Conservation (phyloP, 805 yeast genomes). For the Zygoascus bituminiphila region DNA sequence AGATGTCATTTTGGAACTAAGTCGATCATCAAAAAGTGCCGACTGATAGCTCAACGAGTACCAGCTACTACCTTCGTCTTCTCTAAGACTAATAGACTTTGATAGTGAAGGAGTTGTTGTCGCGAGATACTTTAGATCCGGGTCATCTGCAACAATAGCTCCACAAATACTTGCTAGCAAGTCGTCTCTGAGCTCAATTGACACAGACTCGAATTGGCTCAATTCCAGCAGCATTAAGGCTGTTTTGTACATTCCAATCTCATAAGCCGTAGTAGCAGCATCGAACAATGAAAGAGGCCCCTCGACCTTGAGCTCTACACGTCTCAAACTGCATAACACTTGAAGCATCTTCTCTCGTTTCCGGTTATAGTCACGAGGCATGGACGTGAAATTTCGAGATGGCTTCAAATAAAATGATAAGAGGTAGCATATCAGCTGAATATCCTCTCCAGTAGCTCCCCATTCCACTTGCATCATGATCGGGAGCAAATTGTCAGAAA, state of each 20-base stretch:
- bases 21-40: constrained; percentile 41
- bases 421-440: background rate
- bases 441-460: background rate
- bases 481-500: background rate
- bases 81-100: constrained; percentile 17
- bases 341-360: background rate
- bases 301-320: background rate
- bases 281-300: background rate
- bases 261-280: constrained; percentile 20
- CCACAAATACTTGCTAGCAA: constrained; percentile 35
- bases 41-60: constrained; percentile 45
- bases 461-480: constrained; percentile 1
- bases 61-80: constrained; percentile 32
- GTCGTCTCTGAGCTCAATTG: background rate
- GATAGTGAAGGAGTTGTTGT: constrained; percentile 50
- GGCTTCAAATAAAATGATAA: background rate
- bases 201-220: constrained; percentile 6
- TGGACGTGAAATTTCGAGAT: background rate
- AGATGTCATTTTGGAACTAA: background rate
- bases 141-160: constrained; percentile 40
- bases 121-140: constrained; percentile 57
- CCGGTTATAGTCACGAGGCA: background rate
- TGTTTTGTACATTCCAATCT: constrained; percentile 22
- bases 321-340: background rate
- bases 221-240: constrained; percentile 28